Evolutionary conservation across 352 stramenopile species (phyloP).

Genomic region (Phytophthora rubi): DNA sequence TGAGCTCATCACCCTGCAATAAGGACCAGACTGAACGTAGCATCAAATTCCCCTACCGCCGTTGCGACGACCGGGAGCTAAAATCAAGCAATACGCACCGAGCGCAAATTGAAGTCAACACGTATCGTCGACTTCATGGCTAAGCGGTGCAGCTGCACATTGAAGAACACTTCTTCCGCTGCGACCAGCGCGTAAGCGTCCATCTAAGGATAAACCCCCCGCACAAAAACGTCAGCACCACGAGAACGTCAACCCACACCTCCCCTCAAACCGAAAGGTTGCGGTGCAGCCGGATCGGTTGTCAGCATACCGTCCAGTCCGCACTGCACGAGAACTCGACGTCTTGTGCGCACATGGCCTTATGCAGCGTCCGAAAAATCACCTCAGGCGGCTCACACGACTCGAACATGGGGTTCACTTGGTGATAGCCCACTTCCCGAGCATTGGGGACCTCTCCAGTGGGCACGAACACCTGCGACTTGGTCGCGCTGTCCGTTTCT

Average conservation of each 20-base stretch:
- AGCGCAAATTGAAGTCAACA: slow-evolving; percentile 75
- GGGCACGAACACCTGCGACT: slow-evolving; percentile 38
- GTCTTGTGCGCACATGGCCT: slow-evolving; percentile 49
- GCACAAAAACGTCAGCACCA: slow-evolving; percentile 9
- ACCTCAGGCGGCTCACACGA: slow-evolving; percentile 50
- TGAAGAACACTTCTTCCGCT: slow-evolving; percentile 76
- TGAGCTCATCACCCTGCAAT: slow-evolving; percentile 65
- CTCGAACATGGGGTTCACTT: slow-evolving; percentile 82
- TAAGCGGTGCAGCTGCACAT: slow-evolving; percentile 60
- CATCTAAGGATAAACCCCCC: slow-evolving; percentile 52
- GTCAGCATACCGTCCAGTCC: slow-evolving; percentile 68
- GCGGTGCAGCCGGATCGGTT: background rate
- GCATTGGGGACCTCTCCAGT: slow-evolving; percentile 63
- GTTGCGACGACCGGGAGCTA: slow-evolving; percentile 1
- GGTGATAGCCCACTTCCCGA: slow-evolving; percentile 51
- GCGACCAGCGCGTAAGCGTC: slow-evolving; percentile 65
- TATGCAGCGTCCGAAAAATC: slow-evolving; percentile 62
- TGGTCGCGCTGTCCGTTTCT: background rate
- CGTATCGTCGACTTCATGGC: slow-evolving; percentile 58
- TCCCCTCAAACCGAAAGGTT: slow-evolving; percentile 3
- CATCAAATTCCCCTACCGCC: slow-evolving; percentile 23
- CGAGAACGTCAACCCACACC: slow-evolving; percentile 5
- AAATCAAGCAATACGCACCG: slow-evolving; percentile 37
- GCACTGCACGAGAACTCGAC: slow-evolving; percentile 55
- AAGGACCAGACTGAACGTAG: slow-evolving; percentile 12